These are phyloP conservation scores for Colletotrichum sp. DNA, from an alignment of 2,329 filamentous ascomycete species.

Conservation along the genomic window DNA sequence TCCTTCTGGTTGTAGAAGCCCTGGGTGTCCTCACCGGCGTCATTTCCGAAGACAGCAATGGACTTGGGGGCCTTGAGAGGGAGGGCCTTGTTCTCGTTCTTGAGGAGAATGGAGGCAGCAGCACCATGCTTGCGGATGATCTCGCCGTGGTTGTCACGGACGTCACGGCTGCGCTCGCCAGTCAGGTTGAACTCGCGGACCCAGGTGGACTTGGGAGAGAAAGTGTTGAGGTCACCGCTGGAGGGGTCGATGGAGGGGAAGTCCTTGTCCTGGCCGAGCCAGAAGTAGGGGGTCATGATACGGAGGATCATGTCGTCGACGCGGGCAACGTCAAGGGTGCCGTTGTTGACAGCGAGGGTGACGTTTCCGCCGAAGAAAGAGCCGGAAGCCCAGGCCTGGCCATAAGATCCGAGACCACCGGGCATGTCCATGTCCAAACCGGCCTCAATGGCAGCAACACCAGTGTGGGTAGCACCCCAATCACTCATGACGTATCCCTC, in stretches of 20 bases:
- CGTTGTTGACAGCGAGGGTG: conserved; percentile 51
- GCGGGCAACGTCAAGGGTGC: conserved; percentile 43
- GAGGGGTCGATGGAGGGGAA: conserved; percentile 51
- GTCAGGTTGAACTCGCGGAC: conserved; percentile 45
- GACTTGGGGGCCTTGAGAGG: conserved; percentile 63
- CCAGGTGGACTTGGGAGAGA: conserved; percentile 53
- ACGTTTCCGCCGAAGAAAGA: conserved; percentile 52
- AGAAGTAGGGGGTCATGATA: conserved; percentile 60
- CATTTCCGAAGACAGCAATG: conserved; percentile 60
- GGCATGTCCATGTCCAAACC: conserved; percentile 60
- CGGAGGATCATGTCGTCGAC: conserved; percentile 54
- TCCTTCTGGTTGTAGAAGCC: conserved; percentile 69
- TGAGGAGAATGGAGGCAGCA: conserved; percentile 71
- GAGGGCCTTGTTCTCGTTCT: conserved; percentile 68
- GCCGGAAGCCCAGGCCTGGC: conserved; percentile 30
- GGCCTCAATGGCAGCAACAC: conserved; percentile 45
- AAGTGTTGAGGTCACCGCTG: conserved; percentile 51
- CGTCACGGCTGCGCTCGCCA: conserved; percentile 56
- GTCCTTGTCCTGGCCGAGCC: conserved; percentile 51
- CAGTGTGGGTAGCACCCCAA: conserved; percentile 44
- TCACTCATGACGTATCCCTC: conserved; percentile 50
- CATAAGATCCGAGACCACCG: conserved; percentile 39
- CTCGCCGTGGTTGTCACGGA: conserved; percentile 58
- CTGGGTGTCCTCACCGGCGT: conserved; percentile 70
- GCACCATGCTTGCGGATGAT: conserved; percentile 60